Percentiles rank a stretch among this genome's conserved stretches.
These are phyloP conservation scores for Trichoderma sp. DNA, from an alignment of 2,329 filamentous ascomycete genomes.

Conservation along the genomic window DNA sequence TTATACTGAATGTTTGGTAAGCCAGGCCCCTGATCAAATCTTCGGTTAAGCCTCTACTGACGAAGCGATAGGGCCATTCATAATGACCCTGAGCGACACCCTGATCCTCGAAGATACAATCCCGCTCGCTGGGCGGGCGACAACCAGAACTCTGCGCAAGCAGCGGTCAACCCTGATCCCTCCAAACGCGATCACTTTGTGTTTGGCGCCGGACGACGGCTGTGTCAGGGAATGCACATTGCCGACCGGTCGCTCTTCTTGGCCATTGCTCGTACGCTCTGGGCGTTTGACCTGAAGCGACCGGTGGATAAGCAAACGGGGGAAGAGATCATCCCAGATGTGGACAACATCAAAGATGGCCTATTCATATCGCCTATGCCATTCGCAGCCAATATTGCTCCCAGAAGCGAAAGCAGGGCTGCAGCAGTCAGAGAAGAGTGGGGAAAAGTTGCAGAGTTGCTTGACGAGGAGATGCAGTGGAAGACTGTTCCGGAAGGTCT, in stretches of 20 bases:
- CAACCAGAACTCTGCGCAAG: slow-evolving; percentile 12
- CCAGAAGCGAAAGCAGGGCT: slow-evolving; percentile 29
- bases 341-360: slow-evolving; percentile 20
- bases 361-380: slow-evolving; percentile 3
- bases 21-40: not conserved
- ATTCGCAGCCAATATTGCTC: slow-evolving; percentile 28
- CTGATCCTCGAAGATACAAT: slow-evolving; percentile 40
- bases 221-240: slow-evolving; percentile 39
- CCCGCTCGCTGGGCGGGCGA: slow-evolving; percentile 34
- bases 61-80: slow-evolving; percentile 7
- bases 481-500: slow-evolving; percentile 17
- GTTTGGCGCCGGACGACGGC: slow-evolving; percentile 40
- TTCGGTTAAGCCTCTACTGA: not conserved
- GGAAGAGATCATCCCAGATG: slow-evolving; percentile 15
- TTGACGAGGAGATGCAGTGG: slow-evolving; percentile 20
- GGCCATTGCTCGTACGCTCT: slow-evolving; percentile 45
- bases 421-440: slow-evolving; percentile 9
- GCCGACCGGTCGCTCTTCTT: slow-evolving; percentile 37
- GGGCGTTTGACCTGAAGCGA: slow-evolving; percentile 48
- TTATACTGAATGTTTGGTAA: slow-evolving; percentile 38
- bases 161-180: slow-evolving; percentile 31
- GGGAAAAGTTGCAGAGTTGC: not conserved
- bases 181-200: slow-evolving; percentile 30
- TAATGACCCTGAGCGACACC: slow-evolving; percentile 42
- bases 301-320: slow-evolving; percentile 13